These are phyloP conservation scores for Nepenthes alata DNA, from an alignment of 179 eudicot species.

Conservation along the genomic window DNA sequence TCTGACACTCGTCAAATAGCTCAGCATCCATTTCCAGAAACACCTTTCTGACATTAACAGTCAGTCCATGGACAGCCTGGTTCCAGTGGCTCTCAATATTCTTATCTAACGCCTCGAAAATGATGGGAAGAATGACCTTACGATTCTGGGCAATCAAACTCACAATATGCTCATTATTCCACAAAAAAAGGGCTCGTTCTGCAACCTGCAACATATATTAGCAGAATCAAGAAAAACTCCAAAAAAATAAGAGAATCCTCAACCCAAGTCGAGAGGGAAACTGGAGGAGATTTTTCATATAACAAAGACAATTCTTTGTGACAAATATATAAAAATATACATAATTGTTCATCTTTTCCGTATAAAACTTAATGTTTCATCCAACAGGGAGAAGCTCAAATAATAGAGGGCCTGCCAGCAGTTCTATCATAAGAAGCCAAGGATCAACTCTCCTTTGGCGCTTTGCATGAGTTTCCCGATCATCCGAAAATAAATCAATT, in stretches of 20 bases:
- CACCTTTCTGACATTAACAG: conserved; percentile 49
- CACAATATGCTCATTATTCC: conserved; percentile 56
- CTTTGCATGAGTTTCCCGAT: too few species aligned
- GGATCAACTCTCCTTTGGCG: too few species aligned
- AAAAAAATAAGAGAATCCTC: neutral
- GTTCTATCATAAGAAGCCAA: too few species aligned
- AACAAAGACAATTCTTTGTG: too few species aligned
- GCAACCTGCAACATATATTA: conserved; percentile 27
- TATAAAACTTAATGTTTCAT: too few species aligned
- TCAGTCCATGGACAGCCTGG: conserved; percentile 51
- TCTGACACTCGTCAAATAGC: conserved; percentile 45
- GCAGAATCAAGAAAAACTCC: neutral
- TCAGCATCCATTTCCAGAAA: conserved; percentile 52
- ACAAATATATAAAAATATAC: too few species aligned
- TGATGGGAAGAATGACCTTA: conserved; percentile 42
- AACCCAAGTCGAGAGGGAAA: neutral
- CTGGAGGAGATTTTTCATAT: neutral
- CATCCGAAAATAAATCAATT: too few species aligned
- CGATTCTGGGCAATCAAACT: conserved; percentile 51
- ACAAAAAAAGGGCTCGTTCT: conserved; percentile 53
- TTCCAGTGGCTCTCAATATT: conserved; percentile 53
- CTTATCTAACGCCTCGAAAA: conserved; percentile 52
- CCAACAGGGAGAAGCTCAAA: too few species aligned
- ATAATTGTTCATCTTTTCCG: too few species aligned
- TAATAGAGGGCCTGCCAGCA: too few species aligned